Percentiles rank a stretch among this genome's conserved stretches.
phyloP scores from a whole-genome alignment of 2,329 filamentous ascomycete species.

The Colletotrichum limetticola region DNA sequence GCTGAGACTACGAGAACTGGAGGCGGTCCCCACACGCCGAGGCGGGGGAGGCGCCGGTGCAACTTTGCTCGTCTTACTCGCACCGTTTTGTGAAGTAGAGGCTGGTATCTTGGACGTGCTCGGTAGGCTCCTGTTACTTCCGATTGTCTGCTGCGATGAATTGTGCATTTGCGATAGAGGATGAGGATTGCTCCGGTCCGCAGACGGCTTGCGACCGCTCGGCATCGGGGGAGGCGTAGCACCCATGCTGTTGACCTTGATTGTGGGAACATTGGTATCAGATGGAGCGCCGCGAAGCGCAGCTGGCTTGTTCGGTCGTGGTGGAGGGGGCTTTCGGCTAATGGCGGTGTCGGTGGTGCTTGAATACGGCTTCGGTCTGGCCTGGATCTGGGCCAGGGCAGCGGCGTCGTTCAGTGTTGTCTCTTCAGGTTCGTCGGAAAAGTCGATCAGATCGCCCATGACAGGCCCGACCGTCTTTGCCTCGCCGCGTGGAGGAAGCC shows the following conservation, averaged over 20 bases:
- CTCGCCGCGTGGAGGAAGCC: conserved; percentile 44
- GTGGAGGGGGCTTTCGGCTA: conserved; percentile 44
- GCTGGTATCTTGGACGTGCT: conserved; percentile 16
- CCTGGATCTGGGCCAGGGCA: conserved; percentile 43
- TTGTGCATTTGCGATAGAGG: conserved; percentile 55
- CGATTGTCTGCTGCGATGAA: conserved; percentile 46
- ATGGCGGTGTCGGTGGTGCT: conserved; percentile 44
- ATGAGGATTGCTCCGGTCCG: conserved; percentile 44
- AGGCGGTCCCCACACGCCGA: conserved; percentile 55
- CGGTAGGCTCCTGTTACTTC: conserved; percentile 36
- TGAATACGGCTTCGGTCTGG: conserved; percentile 34
- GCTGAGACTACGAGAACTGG: conserved; percentile 44
- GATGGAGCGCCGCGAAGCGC: conserved; percentile 61
- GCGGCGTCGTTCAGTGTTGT: conserved; percentile 47
- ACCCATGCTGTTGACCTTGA: conserved; percentile 1
- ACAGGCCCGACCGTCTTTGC: conserved; percentile 47
- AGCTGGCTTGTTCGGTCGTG: conserved; percentile 67
- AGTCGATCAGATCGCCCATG: conserved; percentile 71
- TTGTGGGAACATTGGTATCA: conserved; percentile 35
- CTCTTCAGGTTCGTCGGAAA: conserved; percentile 63
- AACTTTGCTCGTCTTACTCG: conserved; percentile 29
- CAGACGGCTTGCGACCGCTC: conserved; percentile 47
- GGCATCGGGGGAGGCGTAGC: conserved; percentile 45
- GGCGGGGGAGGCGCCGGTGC: conserved; percentile 59
- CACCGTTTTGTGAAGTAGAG: not conserved